Percentiles rank a stretch among this genome's conserved stretches.
Conservation (phyloP, 331 rosid species). For the Acacia concinna region DNA sequence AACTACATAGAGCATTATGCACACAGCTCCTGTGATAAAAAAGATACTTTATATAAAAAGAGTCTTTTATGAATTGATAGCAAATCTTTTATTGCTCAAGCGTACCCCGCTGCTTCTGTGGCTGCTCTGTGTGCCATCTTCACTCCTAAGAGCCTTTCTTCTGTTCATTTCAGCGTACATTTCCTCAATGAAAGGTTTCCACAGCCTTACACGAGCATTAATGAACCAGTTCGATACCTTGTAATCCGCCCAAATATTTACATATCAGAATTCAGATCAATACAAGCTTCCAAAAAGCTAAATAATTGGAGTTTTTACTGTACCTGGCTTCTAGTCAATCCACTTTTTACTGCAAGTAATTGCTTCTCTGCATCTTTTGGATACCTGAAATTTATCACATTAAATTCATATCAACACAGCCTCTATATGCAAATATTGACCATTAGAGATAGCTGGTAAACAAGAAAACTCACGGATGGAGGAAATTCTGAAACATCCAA, state of each 20-base stretch:
- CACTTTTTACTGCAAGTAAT: constrained; percentile 81
- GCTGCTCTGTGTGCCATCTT: constrained; percentile 37
- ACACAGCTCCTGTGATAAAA: constrained; percentile 19
- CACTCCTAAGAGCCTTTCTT: constrained; percentile 45
- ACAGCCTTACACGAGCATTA: constrained; percentile 83
- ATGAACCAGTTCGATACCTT: constrained; percentile 93
- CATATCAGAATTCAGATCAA: neutral
- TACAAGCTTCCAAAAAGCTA: too few species aligned
- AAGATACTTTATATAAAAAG: neutral
- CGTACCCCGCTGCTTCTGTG: constrained; percentile 37
- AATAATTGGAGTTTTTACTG: too few species aligned
- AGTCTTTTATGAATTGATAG: neutral
- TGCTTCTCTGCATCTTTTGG: constrained; percentile 93
- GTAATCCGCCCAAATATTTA: neutral
- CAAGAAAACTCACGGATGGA: constrained; percentile 70
- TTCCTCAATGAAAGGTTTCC: constrained; percentile 93
- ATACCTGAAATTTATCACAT: constrained; percentile 57
- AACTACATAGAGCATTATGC: constrained; percentile 22
- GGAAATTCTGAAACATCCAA: constrained; percentile 93
- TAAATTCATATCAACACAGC: neutral
- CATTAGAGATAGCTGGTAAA: neutral
- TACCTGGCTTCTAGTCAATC: constrained; percentile 86
- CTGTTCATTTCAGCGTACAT: constrained; percentile 81
- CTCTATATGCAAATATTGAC: neutral
- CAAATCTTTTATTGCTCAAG: constrained; percentile 39